Conservation (phyloP, 2,329 filamentous ascomycete species). For the Graphilbum ipis-grandicollis region DNA sequence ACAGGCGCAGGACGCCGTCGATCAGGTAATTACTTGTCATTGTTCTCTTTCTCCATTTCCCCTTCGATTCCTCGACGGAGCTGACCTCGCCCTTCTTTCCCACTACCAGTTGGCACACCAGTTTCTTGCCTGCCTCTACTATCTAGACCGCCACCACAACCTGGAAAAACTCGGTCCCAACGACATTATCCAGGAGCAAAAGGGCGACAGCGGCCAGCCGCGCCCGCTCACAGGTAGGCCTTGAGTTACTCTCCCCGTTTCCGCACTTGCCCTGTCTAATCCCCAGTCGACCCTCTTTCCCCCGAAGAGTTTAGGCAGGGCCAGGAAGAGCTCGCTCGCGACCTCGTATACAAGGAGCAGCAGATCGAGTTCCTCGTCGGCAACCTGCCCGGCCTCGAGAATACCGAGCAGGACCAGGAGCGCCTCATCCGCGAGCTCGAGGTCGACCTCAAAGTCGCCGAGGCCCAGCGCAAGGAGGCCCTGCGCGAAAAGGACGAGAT, state of each 20-base stretch:
- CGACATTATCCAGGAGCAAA: slow-evolving; percentile 41
- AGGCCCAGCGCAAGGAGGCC: slow-evolving; percentile 43
- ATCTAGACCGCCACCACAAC: slow-evolving; percentile 51
- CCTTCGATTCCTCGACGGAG: no score
- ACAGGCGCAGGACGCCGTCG: slow-evolving; percentile 70
- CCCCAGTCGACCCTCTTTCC: slow-evolving; percentile 40
- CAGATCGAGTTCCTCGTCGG: slow-evolving; percentile 67
- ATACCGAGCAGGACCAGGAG: slow-evolving; percentile 62
- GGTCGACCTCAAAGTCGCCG: slow-evolving; percentile 44
- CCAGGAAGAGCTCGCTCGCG: slow-evolving; percentile 55
- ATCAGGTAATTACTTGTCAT: slow-evolving; percentile 62
- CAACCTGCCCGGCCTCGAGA: slow-evolving; percentile 58
- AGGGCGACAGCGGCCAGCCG: slow-evolving; percentile 14
- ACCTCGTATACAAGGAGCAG: slow-evolving; percentile 65
- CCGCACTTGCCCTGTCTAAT: not conserved
- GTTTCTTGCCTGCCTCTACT: slow-evolving; percentile 50
- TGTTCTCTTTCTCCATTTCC: no score
- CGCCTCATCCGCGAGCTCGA: slow-evolving; percentile 47
- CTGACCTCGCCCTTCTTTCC: no score
- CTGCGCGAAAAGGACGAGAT: slow-evolving; percentile 47
- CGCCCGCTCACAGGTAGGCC: slow-evolving; percentile 6
- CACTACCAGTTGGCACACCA: slow-evolving; percentile 56
- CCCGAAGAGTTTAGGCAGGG: slow-evolving; percentile 48
- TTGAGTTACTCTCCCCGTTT: not conserved
- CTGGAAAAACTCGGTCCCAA: slow-evolving; percentile 38